These are phyloP conservation scores for Colletotrichum siamense DNA, from an alignment of 2,329 filamentous ascomycete genomes.

Conservation along the genomic window DNA sequence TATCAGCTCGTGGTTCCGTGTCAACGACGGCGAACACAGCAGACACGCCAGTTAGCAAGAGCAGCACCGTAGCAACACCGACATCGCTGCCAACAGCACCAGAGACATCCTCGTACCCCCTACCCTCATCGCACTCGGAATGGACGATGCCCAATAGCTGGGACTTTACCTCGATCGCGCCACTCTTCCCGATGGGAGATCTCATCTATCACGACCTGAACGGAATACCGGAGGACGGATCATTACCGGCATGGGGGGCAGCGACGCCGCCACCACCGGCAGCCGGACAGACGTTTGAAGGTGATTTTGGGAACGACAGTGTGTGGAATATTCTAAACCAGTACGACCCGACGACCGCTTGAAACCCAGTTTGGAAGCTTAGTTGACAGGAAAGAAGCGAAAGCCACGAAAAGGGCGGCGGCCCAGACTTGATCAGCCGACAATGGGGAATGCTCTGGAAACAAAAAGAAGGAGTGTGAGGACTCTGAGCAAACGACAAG, in stretches of 20 bases:
- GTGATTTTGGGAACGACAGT: conserved; percentile 59
- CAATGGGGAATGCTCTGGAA: not conserved
- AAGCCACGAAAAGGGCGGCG: not conserved
- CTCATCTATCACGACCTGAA: conserved; percentile 62
- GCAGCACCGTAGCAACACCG: conserved; percentile 17
- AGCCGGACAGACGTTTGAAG: conserved; percentile 53
- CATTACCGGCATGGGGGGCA: conserved; percentile 26
- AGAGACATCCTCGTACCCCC: conserved; percentile 26
- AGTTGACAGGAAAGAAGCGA: not conserved
- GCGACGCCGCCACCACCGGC: conserved; percentile 23
- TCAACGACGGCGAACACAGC: conserved; percentile 15
- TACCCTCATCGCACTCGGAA: conserved; percentile 15
- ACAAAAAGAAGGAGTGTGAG: not conserved
- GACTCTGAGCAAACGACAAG: conserved; percentile 12
- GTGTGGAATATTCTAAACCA: conserved; percentile 63
- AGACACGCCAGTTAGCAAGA: conserved; percentile 21
- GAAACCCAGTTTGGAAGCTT: not conserved
- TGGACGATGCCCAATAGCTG: conserved; percentile 51
- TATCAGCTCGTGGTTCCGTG: conserved; percentile 17
- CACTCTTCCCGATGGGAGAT: conserved; percentile 63
- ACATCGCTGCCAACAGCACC: conserved; percentile 25
- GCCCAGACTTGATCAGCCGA: not conserved
- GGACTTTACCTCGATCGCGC: conserved; percentile 56
- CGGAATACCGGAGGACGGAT: conserved; percentile 38
- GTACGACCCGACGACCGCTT: conserved; percentile 36